Evolutionary conservation across 2,329 filamentous ascomycete genomes (phyloP).

Genomic region (Penicillium sp.): DNA sequence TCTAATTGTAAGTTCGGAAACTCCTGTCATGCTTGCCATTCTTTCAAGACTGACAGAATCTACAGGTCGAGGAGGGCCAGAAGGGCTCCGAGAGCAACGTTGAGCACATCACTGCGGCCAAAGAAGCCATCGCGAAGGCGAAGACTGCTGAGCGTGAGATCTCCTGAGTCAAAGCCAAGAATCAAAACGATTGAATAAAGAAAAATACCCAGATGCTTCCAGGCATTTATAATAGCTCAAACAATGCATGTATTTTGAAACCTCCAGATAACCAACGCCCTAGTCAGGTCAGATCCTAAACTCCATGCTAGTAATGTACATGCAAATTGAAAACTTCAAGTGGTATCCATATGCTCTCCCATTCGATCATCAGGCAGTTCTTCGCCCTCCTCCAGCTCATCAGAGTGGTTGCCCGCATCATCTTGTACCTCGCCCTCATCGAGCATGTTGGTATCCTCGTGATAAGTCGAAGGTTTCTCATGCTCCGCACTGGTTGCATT

Average conservation of each 20-base stretch:
- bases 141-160: constrained; percentile 45
- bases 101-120: constrained; percentile 46
- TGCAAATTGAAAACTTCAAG: constrained; percentile 26
- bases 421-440: constrained; percentile 53
- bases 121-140: constrained; percentile 46
- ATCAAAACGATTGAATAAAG: not conserved
- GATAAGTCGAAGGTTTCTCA: constrained; percentile 46
- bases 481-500: constrained; percentile 40
- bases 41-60: not conserved
- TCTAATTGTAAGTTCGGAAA: constrained; percentile 66
- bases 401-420: constrained; percentile 40
- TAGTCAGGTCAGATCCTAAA: constrained; percentile 20
- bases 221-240: constrained; percentile 10
- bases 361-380: constrained; percentile 53
- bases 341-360: constrained; percentile 71
- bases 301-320: constrained; percentile 34
- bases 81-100: constrained; percentile 46
- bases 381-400: constrained; percentile 54
- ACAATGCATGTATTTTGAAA: constrained; percentile 25
- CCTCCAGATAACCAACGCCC: constrained; percentile 25
- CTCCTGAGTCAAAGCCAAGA: constrained; percentile 28
- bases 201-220: constrained; percentile 14
- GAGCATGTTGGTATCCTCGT: constrained; percentile 65
- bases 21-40: not conserved
- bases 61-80: constrained; percentile 43